phyloP scores from a whole-genome alignment of 1,284 basidiomycete genomes.

The Cerrena zonata region DNA sequence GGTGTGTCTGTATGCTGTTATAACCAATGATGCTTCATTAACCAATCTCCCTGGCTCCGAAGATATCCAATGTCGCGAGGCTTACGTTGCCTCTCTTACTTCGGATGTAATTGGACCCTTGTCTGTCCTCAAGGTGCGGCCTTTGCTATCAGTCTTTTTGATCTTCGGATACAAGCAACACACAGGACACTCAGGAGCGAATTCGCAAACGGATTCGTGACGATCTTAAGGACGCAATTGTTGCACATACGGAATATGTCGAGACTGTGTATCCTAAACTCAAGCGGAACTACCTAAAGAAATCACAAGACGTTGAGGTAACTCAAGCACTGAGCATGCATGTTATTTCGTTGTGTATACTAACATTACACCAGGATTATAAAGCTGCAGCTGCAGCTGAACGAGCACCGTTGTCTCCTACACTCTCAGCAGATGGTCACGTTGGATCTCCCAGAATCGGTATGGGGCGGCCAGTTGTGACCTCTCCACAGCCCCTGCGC shows the following conservation, averaged over 20 bases:
- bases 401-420: slow-evolving; percentile 27
- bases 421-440: slow-evolving; percentile 19
- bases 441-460: slow-evolving; percentile 31
- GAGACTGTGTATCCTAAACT: slow-evolving; percentile 71
- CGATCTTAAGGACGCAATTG: slow-evolving; percentile 71
- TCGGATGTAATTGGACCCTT: slow-evolving; percentile 69
- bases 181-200: slow-evolving; percentile 78
- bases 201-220: slow-evolving; percentile 86
- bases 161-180: neutral
- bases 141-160: neutral
- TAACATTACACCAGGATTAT: slow-evolving; percentile 45
- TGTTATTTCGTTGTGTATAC: neutral
- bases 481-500: slow-evolving; percentile 64
- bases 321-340: slow-evolving; percentile 14
- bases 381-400: slow-evolving; percentile 40
- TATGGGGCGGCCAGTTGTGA: slow-evolving; percentile 41
- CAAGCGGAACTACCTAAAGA: slow-evolving; percentile 72
- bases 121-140: slow-evolving; percentile 54
- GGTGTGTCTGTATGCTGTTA: slow-evolving; percentile 40
- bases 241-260: slow-evolving; percentile 73
- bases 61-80: slow-evolving; percentile 80
- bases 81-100: slow-evolving; percentile 66
- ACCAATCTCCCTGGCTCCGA: slow-evolving; percentile 11
- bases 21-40: neutral
- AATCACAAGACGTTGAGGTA: slow-evolving; percentile 80